These are phyloP conservation scores for Phytophthora colocasiae DNA, from an alignment of 352 stramenopile species.

Conservation along the genomic window DNA sequence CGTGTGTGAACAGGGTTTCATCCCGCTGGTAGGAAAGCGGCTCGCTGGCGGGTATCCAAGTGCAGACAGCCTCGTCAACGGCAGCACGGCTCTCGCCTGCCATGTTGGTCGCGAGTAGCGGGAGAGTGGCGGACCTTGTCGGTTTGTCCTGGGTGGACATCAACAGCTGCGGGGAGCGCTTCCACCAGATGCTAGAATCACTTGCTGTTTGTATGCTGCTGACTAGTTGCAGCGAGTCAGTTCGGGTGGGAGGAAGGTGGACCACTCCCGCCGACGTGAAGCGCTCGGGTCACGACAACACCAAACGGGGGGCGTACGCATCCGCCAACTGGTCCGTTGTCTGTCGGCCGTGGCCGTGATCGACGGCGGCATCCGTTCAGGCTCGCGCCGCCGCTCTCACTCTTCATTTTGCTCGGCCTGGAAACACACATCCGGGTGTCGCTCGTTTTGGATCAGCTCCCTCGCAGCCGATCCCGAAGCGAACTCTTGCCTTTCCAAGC, in stretches of 20 bases:
- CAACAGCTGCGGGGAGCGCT: constrained; percentile 36
- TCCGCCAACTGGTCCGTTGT: constrained; percentile 18
- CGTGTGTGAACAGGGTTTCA: not conserved
- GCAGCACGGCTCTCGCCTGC: constrained; percentile 21
- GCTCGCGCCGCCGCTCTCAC: constrained; percentile 13
- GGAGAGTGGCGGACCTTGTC: constrained; percentile 43
- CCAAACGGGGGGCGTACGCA: constrained; percentile 17
- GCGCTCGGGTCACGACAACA: constrained; percentile 31
- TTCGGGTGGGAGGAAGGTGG: constrained; percentile 35
- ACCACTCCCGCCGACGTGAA: constrained; percentile 20
- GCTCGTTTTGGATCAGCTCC: constrained; percentile 13
- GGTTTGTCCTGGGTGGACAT: constrained; percentile 26
- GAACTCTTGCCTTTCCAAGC: constrained; percentile 22
- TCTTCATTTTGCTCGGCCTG: constrained; percentile 36
- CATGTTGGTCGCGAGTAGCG: constrained; percentile 24
- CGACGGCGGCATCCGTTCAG: not conserved
- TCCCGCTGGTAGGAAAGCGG: constrained; percentile 7
- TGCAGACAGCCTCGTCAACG: not conserved
- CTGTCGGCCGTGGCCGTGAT: constrained; percentile 7
- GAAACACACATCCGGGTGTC: constrained; percentile 5
- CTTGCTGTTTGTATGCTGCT: constrained; percentile 36
- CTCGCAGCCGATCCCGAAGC: constrained; percentile 24
- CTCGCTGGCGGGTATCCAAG: constrained; percentile 6
- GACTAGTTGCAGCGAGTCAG: constrained; percentile 39
- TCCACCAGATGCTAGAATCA: constrained; percentile 32